Percentiles rank a stretch among this genome's conserved stretches.
Evolutionary conservation across 805 yeast species (phyloP).

Genomic region (Lipomyces chichibuensis): DNA sequence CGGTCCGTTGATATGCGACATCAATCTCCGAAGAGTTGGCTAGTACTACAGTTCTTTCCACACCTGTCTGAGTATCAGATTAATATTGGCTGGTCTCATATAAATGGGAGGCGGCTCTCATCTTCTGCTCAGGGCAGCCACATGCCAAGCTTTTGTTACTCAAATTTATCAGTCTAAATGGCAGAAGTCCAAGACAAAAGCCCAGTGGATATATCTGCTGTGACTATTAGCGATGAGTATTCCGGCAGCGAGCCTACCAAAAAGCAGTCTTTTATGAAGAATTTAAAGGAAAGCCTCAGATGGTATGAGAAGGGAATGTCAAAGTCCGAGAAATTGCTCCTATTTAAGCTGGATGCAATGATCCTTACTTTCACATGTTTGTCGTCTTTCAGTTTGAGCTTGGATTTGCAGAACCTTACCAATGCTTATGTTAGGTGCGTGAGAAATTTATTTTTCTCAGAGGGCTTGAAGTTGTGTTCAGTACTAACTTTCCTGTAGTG

Average conservation of each 20-base stretch:
- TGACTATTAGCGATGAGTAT: background rate
- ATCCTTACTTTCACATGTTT: constrained; percentile 42
- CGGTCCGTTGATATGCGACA: too few species aligned
- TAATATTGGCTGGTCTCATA: too few species aligned
- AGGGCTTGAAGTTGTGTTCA: background rate
- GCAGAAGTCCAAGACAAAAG: background rate
- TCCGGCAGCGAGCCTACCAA: background rate
- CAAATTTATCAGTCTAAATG: background rate
- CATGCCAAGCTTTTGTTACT: background rate
- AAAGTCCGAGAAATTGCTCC: constrained; percentile 40
- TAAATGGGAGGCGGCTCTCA: too few species aligned
- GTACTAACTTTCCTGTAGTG: constrained; percentile 51
- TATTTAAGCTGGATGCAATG: constrained; percentile 45
- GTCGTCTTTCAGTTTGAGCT: constrained; percentile 16
- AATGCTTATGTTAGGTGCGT: constrained; percentile 27
- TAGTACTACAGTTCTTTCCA: too few species aligned
- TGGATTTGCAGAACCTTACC: constrained; percentile 24
- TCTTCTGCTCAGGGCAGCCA: too few species aligned
- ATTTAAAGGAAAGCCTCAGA: background rate
- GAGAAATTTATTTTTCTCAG: background rate
- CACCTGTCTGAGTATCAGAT: too few species aligned
- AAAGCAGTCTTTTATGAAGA: background rate
- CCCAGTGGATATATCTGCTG: background rate
- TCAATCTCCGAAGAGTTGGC: too few species aligned
- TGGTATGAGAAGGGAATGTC: constrained; percentile 44